Evolutionary conservation across 2,329 filamentous ascomycete species (phyloP), one percentile per base, ranked within the genome.

Genomic region (Sordariomycetes sp.): DNA sequence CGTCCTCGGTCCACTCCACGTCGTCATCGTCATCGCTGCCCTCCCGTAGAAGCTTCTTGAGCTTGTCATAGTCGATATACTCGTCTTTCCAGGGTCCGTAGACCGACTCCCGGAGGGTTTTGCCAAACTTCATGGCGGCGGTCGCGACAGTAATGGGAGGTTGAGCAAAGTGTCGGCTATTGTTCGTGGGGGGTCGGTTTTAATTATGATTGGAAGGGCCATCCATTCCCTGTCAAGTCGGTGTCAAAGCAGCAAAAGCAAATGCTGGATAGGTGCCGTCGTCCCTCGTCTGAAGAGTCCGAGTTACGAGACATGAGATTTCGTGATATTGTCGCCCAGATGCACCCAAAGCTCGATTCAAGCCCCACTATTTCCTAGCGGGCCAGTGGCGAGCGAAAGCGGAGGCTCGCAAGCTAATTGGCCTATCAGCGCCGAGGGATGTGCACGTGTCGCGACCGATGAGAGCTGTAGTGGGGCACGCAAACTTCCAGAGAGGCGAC

Each of bases 41-140:
- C 60, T 97, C 94, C 62, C 89, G 86, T 60, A 99, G 76, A 59
- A 99, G 79, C 66, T 80, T 79, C 79, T 97, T 97, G 62, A 99
- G 84, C 79, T 92, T 96, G 65, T 81, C 76, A 72, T 99, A 99
- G 75, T 97, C 91, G 68, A 99, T 89, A 76, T 99, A 97, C 67
- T 95, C 81, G 69, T 86, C 88, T 71, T 87, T 88, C 92, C 92
- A 99, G 67, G 90, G 90, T 64, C 81, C 74, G 70, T 97, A 94
- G 65, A 89, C 77, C 59, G 89, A 85, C 65, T 83, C 81, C 65
- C 85, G 83, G 60, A 99, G 81, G 55, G 90, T 96, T 74, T 85
- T 89, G 61, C 92, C 92, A 76, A 96, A 99, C 65, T 90, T 87
- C 94, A 99, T 97, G 54, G 60, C 76, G 66, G 56, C 24, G 22